Conservation (phyloP, 441 rosid genomes). For the Adansonia grandidieri region DNA sequence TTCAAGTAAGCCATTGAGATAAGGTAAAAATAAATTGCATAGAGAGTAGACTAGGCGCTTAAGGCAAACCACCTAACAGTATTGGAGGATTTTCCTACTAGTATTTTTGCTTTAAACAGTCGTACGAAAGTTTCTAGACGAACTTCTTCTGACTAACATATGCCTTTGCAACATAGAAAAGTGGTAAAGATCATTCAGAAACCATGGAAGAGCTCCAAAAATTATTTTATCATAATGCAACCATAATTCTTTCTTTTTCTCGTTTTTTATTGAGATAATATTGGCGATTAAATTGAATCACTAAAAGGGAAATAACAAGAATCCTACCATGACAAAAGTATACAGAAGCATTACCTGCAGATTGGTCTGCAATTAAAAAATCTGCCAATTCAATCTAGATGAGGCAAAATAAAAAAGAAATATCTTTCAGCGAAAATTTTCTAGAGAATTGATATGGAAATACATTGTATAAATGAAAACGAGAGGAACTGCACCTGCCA, state of each 20-base stretch:
- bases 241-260: background rate
- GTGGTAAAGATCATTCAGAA: background rate
- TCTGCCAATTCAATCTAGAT: constrained; percentile 28
- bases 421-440: constrained; percentile 3
- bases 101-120: background rate
- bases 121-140: background rate
- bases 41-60: background rate
- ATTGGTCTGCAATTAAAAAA: constrained; percentile 19
- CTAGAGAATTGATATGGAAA: background rate
- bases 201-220: background rate
- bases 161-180: background rate
- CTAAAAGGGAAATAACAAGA: background rate
- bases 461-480: background rate
- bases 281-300: background rate
- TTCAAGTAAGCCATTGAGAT: background rate
- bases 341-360: constrained; percentile 21
- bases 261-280: background rate
- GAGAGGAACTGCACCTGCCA: constrained; percentile 52
- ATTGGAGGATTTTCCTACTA: constrained; percentile 3
- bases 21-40: background rate
- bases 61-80: background rate
- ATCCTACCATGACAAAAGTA: background rate
- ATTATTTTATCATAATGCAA: background rate
- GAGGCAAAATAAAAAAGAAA: background rate
- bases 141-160: background rate